These are phyloP conservation scores for Mrakia frigida DNA, from an alignment of 768 basidiomycete genomes.

Conservation along the genomic window DNA sequence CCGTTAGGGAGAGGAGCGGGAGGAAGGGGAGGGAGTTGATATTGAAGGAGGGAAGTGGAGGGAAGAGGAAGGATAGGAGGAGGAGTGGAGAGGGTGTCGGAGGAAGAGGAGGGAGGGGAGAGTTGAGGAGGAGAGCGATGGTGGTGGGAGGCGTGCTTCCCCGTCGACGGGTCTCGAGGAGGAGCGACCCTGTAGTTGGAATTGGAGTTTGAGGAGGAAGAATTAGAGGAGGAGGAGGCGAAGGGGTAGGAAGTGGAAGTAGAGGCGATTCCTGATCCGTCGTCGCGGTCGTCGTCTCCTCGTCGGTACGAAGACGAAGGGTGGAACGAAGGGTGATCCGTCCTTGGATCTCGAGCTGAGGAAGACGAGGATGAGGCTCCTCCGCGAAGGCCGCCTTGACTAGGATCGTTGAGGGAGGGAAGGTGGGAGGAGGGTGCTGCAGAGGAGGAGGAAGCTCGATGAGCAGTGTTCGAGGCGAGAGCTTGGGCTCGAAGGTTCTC, in stretches of 20 bases:
- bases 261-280: not conserved
- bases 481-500: not conserved
- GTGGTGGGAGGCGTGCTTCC: not conserved
- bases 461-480: not conserved
- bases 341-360: not conserved
- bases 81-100: not conserved
- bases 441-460: not conserved
- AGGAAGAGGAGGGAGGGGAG: not conserved
- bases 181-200: not conserved
- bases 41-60: not conserved
- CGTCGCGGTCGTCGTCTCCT: conserved; percentile 3
- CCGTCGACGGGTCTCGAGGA: not conserved
- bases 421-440: not conserved
- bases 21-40: conserved; percentile 38
- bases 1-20: conserved; percentile 26
- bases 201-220: not conserved
- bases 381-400: conserved; percentile 7
- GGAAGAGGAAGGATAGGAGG: not conserved
- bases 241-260: not conserved
- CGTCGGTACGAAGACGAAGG: not conserved
- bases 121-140: not conserved
- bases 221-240: not conserved
- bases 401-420: not conserved
- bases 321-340: conserved; percentile 10
- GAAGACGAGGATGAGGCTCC: not conserved